These are phyloP conservation scores for Cutaneotrichosporon sp. DNA, from an alignment of 1,284 basidiomycete species.

Conservation along the genomic window DNA sequence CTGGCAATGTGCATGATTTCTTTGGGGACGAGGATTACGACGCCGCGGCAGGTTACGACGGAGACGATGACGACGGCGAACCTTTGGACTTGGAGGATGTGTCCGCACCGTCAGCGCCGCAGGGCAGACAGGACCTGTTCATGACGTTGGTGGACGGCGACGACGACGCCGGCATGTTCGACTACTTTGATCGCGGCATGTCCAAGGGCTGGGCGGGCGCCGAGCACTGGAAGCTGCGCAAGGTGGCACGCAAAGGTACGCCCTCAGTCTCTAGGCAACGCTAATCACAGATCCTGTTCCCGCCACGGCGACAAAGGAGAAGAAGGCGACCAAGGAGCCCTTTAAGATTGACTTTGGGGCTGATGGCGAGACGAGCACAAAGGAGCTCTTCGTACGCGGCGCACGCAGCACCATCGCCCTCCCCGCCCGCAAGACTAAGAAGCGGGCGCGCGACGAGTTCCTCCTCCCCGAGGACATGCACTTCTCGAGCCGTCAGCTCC, in stretches of 20 bases:
- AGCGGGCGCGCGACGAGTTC: conserved; percentile 64
- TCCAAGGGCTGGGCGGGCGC: conserved; percentile 98
- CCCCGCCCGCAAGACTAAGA: conserved; percentile 54
- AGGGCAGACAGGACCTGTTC: conserved; percentile 66
- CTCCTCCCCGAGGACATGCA: conserved; percentile 96
- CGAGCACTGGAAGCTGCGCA: conserved; percentile 94
- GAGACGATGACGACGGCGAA: conserved; percentile 49
- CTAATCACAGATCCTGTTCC: conserved; percentile 54
- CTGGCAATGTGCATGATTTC: conserved; percentile 48
- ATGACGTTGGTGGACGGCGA: conserved; percentile 75
- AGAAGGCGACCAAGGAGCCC: conserved; percentile 71
- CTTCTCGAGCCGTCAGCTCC: conserved; percentile 83
- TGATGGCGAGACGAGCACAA: conserved; percentile 58
- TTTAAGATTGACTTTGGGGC: conserved; percentile 82
- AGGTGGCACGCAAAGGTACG: conserved; percentile 61
- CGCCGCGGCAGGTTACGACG: conserved; percentile 58
- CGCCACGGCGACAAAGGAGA: conserved; percentile 58
- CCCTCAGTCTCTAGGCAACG: no score
- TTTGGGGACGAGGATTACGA: conserved; percentile 67
- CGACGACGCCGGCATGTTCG: conserved; percentile 65
- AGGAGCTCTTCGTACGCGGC: conserved; percentile 77
- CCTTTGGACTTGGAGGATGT: conserved; percentile 54
- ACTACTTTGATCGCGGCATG: conserved; percentile 88
- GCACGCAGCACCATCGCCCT: conserved; percentile 67
- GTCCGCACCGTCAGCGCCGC: conserved; percentile 28